Conservation (phyloP, 1,284 basidiomycete genomes). For the Anthracocystis setariae region DNA sequence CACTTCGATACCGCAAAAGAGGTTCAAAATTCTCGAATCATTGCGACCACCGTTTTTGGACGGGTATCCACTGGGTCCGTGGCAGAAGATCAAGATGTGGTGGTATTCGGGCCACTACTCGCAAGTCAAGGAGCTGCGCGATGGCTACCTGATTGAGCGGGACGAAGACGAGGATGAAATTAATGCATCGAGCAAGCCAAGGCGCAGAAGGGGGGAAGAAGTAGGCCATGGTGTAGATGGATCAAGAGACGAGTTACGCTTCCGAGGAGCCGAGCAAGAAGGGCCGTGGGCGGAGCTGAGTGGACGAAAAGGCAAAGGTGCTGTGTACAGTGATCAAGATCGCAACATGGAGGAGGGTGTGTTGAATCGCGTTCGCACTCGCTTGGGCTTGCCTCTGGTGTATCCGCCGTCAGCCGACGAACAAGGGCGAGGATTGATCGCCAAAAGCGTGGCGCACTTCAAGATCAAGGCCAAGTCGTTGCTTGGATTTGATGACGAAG, state of each 20-base stretch:
- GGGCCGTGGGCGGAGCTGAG: slow-evolving; percentile 45
- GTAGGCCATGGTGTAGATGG: background rate
- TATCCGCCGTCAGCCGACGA: slow-evolving; percentile 15
- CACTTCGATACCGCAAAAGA: slow-evolving; percentile 37
- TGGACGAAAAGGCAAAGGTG: slow-evolving; percentile 31
- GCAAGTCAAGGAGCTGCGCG: slow-evolving; percentile 39
- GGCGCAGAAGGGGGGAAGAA: background rate
- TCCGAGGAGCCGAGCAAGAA: slow-evolving; percentile 44
- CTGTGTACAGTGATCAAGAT: slow-evolving; percentile 45
- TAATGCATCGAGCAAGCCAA: background rate
- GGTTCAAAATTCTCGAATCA: slow-evolving; percentile 56
- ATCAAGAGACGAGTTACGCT: slow-evolving; percentile 4
- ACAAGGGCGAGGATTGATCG: slow-evolving; percentile 9
- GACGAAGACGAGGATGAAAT: slow-evolving; percentile 39
- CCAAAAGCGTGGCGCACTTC: slow-evolving; percentile 5
- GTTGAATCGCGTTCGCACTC: slow-evolving; percentile 30
- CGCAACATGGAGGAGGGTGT: slow-evolving; percentile 41
- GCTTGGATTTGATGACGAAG: slow-evolving; percentile 36
- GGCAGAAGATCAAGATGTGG: slow-evolving; percentile 56
- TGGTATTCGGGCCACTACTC: slow-evolving; percentile 55
- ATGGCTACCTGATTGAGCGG: slow-evolving; percentile 44
- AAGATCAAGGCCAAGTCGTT: slow-evolving; percentile 23
- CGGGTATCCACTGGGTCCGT: slow-evolving; percentile 58
- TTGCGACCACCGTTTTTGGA: slow-evolving; percentile 65
- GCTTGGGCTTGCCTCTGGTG: slow-evolving; percentile 24